Conservation (phyloP, 2,329 filamentous ascomycete species). For the Aspergillus viridinutans region DNA sequence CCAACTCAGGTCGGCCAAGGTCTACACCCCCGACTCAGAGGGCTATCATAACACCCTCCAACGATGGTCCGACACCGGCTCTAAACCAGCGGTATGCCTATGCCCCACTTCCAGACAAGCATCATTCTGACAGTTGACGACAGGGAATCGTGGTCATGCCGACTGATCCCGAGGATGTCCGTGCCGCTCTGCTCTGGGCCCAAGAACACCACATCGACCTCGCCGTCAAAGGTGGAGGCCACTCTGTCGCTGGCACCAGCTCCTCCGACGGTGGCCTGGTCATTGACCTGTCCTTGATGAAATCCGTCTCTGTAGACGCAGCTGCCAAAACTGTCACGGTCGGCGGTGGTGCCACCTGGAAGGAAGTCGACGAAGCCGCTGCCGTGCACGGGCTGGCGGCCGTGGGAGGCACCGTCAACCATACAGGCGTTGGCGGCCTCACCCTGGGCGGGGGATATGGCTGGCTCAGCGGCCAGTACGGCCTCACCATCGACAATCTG, state of each 20-base stretch:
- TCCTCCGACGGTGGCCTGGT: conserved; percentile 55
- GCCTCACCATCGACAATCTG: conserved; percentile 52
- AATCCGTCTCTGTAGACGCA: conserved; percentile 47
- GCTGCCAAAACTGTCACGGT: conserved; percentile 45
- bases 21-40: conserved; percentile 20
- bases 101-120: neutral
- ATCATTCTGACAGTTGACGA: neutral
- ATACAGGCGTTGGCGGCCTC: conserved; percentile 59
- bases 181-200: conserved; percentile 44
- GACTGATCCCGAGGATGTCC: conserved; percentile 38
- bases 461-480: conserved; percentile 51
- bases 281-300: conserved; percentile 54
- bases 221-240: conserved; percentile 28
- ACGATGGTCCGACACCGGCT: conserved; percentile 30
- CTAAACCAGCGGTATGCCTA: conserved; percentile 24
- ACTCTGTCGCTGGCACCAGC: conserved; percentile 53
- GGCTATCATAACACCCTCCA: conserved; percentile 21
- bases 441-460: conserved; percentile 58
- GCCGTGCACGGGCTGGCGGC: conserved; percentile 53
- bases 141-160: conserved; percentile 47
- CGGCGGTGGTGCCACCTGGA: conserved; percentile 54
- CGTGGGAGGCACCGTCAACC: conserved; percentile 59
- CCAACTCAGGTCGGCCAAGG: conserved; percentile 6
- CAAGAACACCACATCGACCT: conserved; percentile 27
- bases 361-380: conserved; percentile 52